Evolutionary conservation across 2,329 filamentous ascomycete genomes (phyloP), one percentile per base, ranked within the genome.

Genomic region (Aphanocladium album): DNA sequence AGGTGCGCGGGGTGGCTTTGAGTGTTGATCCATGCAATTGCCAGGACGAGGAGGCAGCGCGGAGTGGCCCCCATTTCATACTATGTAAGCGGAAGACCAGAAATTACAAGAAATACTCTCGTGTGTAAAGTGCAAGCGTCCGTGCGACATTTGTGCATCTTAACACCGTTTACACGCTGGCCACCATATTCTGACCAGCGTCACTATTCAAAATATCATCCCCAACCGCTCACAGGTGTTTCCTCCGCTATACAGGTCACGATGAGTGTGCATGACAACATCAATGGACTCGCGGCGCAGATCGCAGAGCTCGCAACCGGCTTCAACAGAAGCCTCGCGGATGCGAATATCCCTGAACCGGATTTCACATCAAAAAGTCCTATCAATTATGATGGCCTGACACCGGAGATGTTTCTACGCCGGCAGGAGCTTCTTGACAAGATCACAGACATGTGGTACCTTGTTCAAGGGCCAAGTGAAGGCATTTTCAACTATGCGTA

Each of bases 381-480:
- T 1, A 69, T 69, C 2, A 76, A 68, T 63, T 79, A 80, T 61
- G 68, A 69, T 9, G 73, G 73, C n/a, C 64, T 80, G 35, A 73
- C 76, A 1, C 68, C 71, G 1, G 77, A 79, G 39, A 71, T 73
- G 19, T 81, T 80, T 65, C 69, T 78, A 62, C 70, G 71, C 25
- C 73, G 76, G 14, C 78, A 80, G 65, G 64, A 69, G 45, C 72
- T 82, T 5, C 66, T 77, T 12, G 79, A 82, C 65, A 69, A 74
- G 4, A 64, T 81, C 47, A 77, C 72, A 30, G 79, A 82, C 57
- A 71, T 82, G 69, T 76, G 71, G 63, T 77, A 77, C 55, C 66
- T 82, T 3, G 73, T 74, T 5, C 76, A 79, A 57, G 79, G 79
- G 0, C 79, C 79, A 0, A 80, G 77, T 62, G 79, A 81, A 66